phyloP scores from a whole-genome alignment of 345 rosid genomes.

The Eucalyptus regnans region DNA sequence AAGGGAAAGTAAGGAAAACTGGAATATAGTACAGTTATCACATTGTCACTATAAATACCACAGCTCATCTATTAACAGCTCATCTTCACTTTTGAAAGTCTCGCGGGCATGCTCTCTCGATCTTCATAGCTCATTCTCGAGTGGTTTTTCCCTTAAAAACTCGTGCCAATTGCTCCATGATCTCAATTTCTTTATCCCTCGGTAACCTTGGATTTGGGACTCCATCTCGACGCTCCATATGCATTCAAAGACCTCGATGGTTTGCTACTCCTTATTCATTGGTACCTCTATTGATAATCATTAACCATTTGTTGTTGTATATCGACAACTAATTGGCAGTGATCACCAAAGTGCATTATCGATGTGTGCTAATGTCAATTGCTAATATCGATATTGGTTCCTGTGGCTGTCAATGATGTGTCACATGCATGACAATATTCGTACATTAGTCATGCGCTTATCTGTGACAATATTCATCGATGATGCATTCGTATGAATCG shows the following conservation, averaged over 20 bases:
- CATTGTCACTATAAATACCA: too few relatives aligned
- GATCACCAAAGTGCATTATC: too few relatives aligned
- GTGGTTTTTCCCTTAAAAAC: neutral
- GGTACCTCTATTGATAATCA: neutral
- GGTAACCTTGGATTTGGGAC: neutral
- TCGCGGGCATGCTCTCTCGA: neutral
- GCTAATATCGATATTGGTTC: neutral
- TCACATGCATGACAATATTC: neutral
- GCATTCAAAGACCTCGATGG: neutral
- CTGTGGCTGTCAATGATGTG: accelerated
- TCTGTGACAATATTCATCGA: neutral
- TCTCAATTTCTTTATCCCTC: neutral
- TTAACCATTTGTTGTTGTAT: neutral
- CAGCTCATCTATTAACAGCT: too few relatives aligned
- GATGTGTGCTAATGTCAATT: neutral
- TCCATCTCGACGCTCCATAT: neutral
- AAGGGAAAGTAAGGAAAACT: too few relatives aligned
- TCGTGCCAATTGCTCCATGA: neutral
- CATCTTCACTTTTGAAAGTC: neutral
- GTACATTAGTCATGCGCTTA: neutral
- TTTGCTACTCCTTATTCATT: neutral
- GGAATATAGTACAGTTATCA: too few relatives aligned
- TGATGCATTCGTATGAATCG: accelerated
- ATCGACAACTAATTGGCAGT: accelerated
- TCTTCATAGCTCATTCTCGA: neutral